A percentile compares a stretch with the other conserved stretches of the same genome.
These are phyloP conservation scores for Cladosporium cucumerinum DNA, from an alignment of 2,329 filamentous ascomycete species.

Conservation along the genomic window DNA sequence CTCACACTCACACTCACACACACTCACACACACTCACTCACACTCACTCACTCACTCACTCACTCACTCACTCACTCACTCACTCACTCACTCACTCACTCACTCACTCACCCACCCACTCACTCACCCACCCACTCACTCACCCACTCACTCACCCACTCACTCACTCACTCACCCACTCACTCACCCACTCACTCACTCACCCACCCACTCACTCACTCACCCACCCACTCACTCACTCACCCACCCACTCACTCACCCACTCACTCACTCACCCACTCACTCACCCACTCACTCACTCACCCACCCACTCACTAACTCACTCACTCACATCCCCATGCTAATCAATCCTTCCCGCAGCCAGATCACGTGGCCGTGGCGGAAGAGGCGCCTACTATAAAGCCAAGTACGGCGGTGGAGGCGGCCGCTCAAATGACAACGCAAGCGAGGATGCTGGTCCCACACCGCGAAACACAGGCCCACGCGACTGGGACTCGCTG, in stretches of 20 bases:
- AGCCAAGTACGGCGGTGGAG: conserved; percentile 28
- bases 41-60: background rate
- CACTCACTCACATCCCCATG: background rate
- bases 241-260: background rate
- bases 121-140: background rate
- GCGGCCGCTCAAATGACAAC: conserved; percentile 16
- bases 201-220: background rate
- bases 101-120: background rate
- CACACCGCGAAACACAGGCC: background rate
- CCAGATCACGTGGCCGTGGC: conserved; percentile 22
- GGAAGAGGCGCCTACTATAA: conserved; percentile 32
- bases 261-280: background rate
- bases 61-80: background rate
- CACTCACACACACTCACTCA: too few relatives aligned
- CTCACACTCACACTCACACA: background rate
- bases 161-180: background rate
- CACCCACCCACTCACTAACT: background rate
- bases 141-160: background rate
- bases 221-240: background rate
- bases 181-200: background rate
- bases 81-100: background rate
- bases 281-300: background rate
- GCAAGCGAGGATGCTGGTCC: background rate
- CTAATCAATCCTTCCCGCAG: conserved; percentile 18
- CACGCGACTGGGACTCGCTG: conserved; percentile 26